Conservation (phyloP, 2,329 filamentous ascomycete genomes). For the Aspergillus transmontanensis region DNA sequence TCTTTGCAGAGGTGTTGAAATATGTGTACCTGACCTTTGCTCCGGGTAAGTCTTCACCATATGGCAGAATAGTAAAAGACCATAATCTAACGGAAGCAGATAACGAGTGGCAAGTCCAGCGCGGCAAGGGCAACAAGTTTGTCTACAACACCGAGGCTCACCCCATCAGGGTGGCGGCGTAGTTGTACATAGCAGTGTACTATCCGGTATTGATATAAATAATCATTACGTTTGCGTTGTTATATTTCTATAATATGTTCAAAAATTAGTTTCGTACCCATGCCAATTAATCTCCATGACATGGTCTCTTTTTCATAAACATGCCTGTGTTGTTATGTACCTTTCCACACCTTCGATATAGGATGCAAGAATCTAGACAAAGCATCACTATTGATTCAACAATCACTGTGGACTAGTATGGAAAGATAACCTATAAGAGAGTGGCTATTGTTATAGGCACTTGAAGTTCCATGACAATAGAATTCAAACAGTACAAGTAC, state of each 20-base stretch:
- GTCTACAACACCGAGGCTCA: slow-evolving; percentile 70
- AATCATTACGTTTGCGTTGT: background rate
- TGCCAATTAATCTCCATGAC: no score
- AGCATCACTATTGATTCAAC: no score
- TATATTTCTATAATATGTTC: background rate
- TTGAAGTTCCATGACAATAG: no score
- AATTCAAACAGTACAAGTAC: background rate
- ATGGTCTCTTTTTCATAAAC: no score
- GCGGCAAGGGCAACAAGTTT: slow-evolving; percentile 54
- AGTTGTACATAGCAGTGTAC: slow-evolving; percentile 10
- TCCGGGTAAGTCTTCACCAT: slow-evolving; percentile 27
- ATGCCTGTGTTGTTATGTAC: no score
- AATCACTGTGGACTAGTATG: no score
- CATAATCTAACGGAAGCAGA: slow-evolving; percentile 44
- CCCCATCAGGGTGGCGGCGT: slow-evolving; percentile 39
- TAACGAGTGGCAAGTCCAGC: slow-evolving; percentile 59
- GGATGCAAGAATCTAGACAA: no score
- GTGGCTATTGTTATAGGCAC: no score
- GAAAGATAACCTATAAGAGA: no score
- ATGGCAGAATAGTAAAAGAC: no score
- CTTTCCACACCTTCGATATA: no score
- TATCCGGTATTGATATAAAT: background rate
- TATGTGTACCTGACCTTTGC: slow-evolving; percentile 75
- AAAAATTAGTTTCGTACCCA: no score
- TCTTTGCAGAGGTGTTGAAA: slow-evolving; percentile 86